Evolutionary conservation across 2,329 filamentous ascomycete species (phyloP).

Genomic region (Ceratocystis ficicola): DNA sequence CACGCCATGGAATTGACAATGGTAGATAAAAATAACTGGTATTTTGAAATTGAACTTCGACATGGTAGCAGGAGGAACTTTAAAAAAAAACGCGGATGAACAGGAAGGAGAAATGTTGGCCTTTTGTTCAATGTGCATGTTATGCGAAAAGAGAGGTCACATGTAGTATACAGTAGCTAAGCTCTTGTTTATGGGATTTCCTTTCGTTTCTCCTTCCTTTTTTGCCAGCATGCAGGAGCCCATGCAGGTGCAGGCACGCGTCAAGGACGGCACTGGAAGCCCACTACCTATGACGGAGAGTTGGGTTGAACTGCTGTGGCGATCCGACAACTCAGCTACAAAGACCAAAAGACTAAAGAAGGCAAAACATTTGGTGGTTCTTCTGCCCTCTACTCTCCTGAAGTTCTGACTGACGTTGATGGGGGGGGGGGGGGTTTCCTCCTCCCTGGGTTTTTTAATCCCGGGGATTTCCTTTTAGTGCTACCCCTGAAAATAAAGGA

Average conservation of each 20-base stretch:
- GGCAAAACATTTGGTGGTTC: too few species aligned
- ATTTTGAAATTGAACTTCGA: too few species aligned
- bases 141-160: neutral
- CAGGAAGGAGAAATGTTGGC: too few species aligned
- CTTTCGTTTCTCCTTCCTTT: neutral
- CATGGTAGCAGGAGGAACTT: too few species aligned
- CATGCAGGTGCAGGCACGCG: constrained; percentile 12
- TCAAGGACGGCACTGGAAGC: neutral
- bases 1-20: too few species aligned
- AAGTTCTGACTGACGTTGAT: too few species aligned
- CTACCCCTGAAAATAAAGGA: neutral
- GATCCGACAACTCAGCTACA: too few species aligned
- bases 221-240: neutral
- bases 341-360: neutral
- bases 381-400: too few species aligned
- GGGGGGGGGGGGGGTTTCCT: too few species aligned
- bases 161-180: neutral
- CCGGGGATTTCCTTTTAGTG: neutral
- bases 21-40: too few species aligned
- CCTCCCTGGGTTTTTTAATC: neutral
- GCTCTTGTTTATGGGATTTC: neutral
- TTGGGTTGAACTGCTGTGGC: too few species aligned
- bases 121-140: neutral
- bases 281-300: neutral
- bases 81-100: too few species aligned